A percentile compares a stretch with the other conserved stretches of the same genome.
Evolutionary conservation across 148 eudicot species (phyloP).

Genomic region (Nyssa sinensis): DNA sequence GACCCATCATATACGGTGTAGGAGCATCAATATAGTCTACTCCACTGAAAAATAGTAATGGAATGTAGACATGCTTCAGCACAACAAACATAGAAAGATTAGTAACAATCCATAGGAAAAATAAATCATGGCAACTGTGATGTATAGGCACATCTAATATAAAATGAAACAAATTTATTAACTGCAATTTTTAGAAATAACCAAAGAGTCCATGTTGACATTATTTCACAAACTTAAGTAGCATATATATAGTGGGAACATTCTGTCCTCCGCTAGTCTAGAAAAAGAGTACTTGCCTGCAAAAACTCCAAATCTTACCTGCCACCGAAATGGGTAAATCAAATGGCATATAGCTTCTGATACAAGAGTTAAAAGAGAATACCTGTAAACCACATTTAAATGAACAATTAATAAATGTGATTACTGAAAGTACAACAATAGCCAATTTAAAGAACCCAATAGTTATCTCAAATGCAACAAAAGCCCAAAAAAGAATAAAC

Average conservation of each 20-base stretch:
- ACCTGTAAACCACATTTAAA: constrained; percentile 47
- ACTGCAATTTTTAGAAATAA: neutral
- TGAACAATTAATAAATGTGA: neutral
- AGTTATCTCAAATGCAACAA: neutral
- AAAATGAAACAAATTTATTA: constrained; percentile 4
- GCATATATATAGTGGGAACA: neutral
- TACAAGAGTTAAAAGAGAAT: constrained; percentile 88
- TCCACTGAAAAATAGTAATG: constrained; percentile 99
- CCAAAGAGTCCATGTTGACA: neutral
- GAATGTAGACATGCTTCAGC: constrained; percentile 99
- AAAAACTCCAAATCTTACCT: constrained; percentile 44
- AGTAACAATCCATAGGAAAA: constrained; percentile 29
- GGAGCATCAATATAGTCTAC: constrained; percentile 99
- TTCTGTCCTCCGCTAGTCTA: neutral
- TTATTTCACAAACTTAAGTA: neutral
- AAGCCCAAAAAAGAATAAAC: neutral
- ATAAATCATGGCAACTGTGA: constrained; percentile 11
- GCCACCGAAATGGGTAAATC: constrained; percentile 97
- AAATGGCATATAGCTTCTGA: constrained; percentile 96
- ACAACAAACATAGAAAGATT: constrained; percentile 40
- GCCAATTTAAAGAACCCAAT: neutral
- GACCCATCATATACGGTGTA: constrained; percentile 99
- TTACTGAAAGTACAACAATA: neutral
- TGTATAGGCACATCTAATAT: neutral
- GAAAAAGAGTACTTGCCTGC: neutral